These are phyloP conservation scores for Castanea sativa DNA, from an alignment of 306 rosid genomes.

Conservation along the genomic window DNA sequence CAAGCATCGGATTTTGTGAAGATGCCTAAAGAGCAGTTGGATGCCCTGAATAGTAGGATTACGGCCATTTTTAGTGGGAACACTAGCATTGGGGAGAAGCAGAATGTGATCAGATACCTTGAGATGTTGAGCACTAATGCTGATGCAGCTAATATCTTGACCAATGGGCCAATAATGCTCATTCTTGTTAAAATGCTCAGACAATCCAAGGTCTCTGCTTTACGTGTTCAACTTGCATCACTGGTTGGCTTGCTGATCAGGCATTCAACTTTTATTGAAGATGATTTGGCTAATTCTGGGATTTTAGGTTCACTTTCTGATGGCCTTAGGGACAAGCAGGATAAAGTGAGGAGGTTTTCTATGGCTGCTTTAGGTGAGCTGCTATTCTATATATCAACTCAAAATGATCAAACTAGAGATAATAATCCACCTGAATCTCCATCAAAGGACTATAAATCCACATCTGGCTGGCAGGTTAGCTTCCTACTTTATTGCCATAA, in stretches of 20 bases:
- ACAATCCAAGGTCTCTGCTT: slow-evolving; percentile 72
- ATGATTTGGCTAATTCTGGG: slow-evolving; percentile 85
- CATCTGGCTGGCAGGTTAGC: slow-evolving; percentile 89
- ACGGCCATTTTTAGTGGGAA: slow-evolving; percentile 65
- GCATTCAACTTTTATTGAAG: slow-evolving; percentile 86
- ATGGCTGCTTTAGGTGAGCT: slow-evolving; percentile 98
- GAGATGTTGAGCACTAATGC: slow-evolving; percentile 87
- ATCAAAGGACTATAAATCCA: slow-evolving; percentile 59
- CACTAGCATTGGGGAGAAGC: slow-evolving; percentile 79
- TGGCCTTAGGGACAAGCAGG: slow-evolving; percentile 94
- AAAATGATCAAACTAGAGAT: slow-evolving; percentile 67
- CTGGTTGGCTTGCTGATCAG: slow-evolving; percentile 86
- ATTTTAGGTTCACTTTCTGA: slow-evolving; percentile 78
- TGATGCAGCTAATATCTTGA: slow-evolving; percentile 91
- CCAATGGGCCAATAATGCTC: slow-evolving; percentile 97
- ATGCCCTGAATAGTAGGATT: slow-evolving; percentile 56
- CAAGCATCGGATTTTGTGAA: slow-evolving; percentile 78
- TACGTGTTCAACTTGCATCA: slow-evolving; percentile 94
- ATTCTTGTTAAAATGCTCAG: slow-evolving; percentile 83
- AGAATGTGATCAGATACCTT: slow-evolving; percentile 84
- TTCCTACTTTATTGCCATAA: slow-evolving; percentile 21
- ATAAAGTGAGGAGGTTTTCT: slow-evolving; percentile 92
- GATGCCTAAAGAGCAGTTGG: slow-evolving; percentile 78
- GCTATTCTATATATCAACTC: slow-evolving; percentile 88
- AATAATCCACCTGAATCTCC: slow-evolving; percentile 72